Evolutionary conservation across 306 rosid species (phyloP).

Genomic region (Fagus crenata): DNA sequence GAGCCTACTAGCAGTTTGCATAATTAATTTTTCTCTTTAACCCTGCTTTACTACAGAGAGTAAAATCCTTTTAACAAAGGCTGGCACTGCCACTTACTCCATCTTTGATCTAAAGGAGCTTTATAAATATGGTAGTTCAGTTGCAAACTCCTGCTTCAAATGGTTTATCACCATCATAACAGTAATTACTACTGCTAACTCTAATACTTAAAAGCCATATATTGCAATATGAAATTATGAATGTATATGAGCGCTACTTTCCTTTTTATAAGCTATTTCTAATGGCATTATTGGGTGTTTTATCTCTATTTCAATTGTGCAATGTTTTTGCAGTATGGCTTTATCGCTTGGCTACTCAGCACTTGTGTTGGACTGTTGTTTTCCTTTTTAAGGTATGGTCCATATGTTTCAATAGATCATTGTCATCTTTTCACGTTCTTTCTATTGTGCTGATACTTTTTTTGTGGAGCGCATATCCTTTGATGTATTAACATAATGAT

Average conservation of each 20-base stretch:
- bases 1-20: background rate
- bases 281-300: slow-evolving; percentile 11
- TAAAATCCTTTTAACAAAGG: slow-evolving; percentile 4
- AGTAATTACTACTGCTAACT: background rate
- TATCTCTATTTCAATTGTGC: slow-evolving; percentile 27
- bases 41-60: background rate
- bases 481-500: slow-evolving; percentile 7
- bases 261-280: slow-evolving; percentile 7
- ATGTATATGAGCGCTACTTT: background rate
- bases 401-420: slow-evolving; percentile 20
- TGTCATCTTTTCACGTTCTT: slow-evolving; percentile 10
- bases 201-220: background rate
- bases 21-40: background rate
- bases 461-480: background rate
- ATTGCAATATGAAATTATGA: background rate
- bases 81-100: background rate
- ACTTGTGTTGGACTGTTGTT: slow-evolving; percentile 93
- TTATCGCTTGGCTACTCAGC: slow-evolving; percentile 98
- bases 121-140: background rate
- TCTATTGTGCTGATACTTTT: slow-evolving; percentile 9
- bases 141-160: background rate
- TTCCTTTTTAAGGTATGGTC: slow-evolving; percentile 86
- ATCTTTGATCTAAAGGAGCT: background rate
- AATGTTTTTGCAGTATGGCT: slow-evolving; percentile 72
- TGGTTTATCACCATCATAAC: background rate